phyloP scores from a whole-genome alignment of 83 land plant species.

The Larix sibirica region DNA sequence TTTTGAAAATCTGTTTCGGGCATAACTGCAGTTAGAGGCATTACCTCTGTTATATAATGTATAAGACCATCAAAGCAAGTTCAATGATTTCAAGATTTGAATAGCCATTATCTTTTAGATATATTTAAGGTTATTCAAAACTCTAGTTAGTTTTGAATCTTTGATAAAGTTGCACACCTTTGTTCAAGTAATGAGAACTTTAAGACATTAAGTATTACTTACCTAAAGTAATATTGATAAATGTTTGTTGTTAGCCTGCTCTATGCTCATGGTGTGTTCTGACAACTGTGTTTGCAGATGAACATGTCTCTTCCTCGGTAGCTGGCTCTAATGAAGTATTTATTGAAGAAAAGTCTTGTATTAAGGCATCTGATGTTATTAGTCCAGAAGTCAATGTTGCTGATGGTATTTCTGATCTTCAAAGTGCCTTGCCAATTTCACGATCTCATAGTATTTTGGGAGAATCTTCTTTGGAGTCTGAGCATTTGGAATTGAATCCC shows the following conservation, averaged over 20 bases:
- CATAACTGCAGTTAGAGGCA: background rate
- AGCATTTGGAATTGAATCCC: conserved; percentile 24
- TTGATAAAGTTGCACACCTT: background rate
- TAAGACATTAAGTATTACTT: background rate
- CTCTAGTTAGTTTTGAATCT: background rate
- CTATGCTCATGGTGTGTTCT: background rate
- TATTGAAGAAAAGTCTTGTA: conserved; percentile 37
- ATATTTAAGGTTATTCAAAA: background rate
- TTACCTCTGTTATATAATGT: background rate
- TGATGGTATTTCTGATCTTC: conserved; percentile 20
- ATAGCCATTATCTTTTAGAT: background rate
- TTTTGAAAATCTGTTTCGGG: background rate
- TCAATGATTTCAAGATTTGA: background rate
- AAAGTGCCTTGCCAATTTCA: conserved; percentile 15
- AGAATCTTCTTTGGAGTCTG: conserved; percentile 28
- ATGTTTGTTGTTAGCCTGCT: background rate
- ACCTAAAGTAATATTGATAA: background rate
- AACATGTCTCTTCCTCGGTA: background rate
- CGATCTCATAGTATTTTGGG: conserved; percentile 8
- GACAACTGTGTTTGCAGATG: background rate
- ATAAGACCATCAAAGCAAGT: background rate
- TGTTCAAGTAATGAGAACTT: background rate
- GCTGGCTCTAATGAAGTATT: conserved; percentile 19
- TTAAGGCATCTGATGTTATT: conserved; percentile 14
- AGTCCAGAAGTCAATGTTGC: conserved; percentile 8